Conservation (phyloP, 768 basidiomycete genomes). For the Tulasnella sp. region DNA sequence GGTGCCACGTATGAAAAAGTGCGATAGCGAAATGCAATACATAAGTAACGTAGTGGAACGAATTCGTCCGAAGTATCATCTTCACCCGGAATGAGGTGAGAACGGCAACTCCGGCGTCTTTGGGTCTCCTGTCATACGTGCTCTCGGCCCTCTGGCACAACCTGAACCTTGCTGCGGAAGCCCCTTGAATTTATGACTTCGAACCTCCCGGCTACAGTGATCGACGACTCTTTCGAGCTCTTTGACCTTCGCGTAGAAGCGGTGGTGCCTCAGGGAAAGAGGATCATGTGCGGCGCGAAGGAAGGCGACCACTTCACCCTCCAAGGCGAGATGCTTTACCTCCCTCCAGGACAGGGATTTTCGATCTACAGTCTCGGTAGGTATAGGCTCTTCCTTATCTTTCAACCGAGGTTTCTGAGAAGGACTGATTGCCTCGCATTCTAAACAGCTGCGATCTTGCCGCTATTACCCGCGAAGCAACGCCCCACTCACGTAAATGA, state of each 20-base stretch:
- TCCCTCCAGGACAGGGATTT: constrained; percentile 52
- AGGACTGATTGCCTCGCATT: neutral
- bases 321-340: constrained; percentile 50
- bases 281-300: constrained; percentile 54
- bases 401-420: neutral
- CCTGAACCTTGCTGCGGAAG: too few relatives aligned
- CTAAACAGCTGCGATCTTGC: constrained; percentile 43
- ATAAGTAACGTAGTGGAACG: too few relatives aligned
- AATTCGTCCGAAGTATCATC: too few relatives aligned
- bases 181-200: constrained; percentile 15
- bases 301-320: constrained; percentile 51
- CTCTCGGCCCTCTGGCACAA: too few relatives aligned
- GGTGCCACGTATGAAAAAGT: too few relatives aligned
- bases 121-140: too few relatives aligned
- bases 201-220: constrained; percentile 16
- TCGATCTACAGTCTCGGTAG: constrained; percentile 57
- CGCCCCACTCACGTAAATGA: constrained; percentile 43
- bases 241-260: constrained; percentile 57
- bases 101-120: too few relatives aligned
- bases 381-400: constrained; percentile 10
- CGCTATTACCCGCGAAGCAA: constrained; percentile 59
- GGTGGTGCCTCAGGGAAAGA: constrained; percentile 44
- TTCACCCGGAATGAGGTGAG: too few relatives aligned
- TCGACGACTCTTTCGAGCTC: constrained; percentile 41
- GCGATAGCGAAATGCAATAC: too few relatives aligned